phyloP scores from a whole-genome alignment of 2,329 filamentous ascomycete species.

The Emmonsia crescens region DNA sequence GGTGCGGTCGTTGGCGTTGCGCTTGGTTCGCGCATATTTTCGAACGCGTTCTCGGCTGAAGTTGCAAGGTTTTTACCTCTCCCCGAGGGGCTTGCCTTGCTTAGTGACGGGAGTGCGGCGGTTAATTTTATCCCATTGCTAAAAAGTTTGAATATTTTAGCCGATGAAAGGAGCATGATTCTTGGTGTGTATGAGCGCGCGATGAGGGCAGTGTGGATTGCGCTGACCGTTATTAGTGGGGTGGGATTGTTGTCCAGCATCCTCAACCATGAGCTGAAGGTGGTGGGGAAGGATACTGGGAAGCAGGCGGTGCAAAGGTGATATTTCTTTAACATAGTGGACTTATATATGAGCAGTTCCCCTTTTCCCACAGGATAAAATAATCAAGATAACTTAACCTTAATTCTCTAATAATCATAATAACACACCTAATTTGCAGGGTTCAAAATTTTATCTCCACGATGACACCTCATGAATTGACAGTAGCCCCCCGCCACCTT shows the following conservation, averaged over 20 bases:
- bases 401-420: neutral
- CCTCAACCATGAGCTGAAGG: neutral
- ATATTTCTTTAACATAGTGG: neutral
- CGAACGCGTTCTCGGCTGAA: neutral
- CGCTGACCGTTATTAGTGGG: neutral
- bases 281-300: neutral
- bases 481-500: too few relatives aligned
- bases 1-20: constrained; percentile 5
- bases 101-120: neutral
- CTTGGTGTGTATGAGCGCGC: neutral
- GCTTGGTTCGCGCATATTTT: constrained; percentile 4
- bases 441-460: neutral
- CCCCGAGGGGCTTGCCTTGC: neutral
- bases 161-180: neutral
- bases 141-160: neutral
- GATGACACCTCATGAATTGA: too few relatives aligned
- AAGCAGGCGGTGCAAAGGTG: constrained; percentile 1
- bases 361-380: neutral
- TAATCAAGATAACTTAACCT: neutral
- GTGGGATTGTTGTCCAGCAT: neutral
- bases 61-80: neutral
- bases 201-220: neutral
- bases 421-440: neutral
- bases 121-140: constrained; percentile 1
- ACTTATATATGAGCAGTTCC: neutral